Evolutionary conservation across 2,329 filamentous ascomycete genomes (phyloP), one percentile per base, ranked within the genome.

Genomic region (Diaporthe sp.): DNA sequence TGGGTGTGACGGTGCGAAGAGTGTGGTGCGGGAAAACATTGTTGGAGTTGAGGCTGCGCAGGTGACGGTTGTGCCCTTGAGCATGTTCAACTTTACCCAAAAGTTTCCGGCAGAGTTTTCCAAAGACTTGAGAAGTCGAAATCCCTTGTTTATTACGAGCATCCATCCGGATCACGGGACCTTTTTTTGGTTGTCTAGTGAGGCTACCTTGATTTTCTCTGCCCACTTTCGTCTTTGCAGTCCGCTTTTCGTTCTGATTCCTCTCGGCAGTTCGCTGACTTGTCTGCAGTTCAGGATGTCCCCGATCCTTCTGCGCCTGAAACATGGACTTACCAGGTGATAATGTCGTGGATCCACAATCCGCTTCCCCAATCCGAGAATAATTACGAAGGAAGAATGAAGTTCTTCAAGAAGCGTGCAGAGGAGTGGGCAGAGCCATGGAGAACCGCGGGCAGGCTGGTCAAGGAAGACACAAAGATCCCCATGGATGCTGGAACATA

Each of bases 331-430:
- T 44, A 31, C 13, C 53, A 31, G 12, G 25, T 57, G 25, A 31
- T 57, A 17, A 57, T 57, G 53, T 57, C 53, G 15, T 57, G 53
- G 53, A 17, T 57, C 28, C 15, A 57, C n/a, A 34, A 57, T 17
- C 53, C 53, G 53, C 53, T 57, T 57, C 53, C 53, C 6, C 13
- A 31, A 0, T 10, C 53, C 42, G 53, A 57, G 28, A 57, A 31
- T 31, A 31, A 57, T 15, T 57, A 57, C 25, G 53, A 57, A 31
- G 53, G 53, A 31, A 57, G 28, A 31, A 57, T 57, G 53, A 57
- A 20, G 53, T 57, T 57, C 53, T 57, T 57, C 53, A 57, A 57
- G 25, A 57, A 57, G 6, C 53, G 53, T 57, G 53, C 53, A 31
- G 53, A 57, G 53, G 53, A 57, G 25, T 57, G 13, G 13, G 53